Conservation (phyloP, 768 basidiomycete genomes). For the Xerocomellus intermedius region DNA sequence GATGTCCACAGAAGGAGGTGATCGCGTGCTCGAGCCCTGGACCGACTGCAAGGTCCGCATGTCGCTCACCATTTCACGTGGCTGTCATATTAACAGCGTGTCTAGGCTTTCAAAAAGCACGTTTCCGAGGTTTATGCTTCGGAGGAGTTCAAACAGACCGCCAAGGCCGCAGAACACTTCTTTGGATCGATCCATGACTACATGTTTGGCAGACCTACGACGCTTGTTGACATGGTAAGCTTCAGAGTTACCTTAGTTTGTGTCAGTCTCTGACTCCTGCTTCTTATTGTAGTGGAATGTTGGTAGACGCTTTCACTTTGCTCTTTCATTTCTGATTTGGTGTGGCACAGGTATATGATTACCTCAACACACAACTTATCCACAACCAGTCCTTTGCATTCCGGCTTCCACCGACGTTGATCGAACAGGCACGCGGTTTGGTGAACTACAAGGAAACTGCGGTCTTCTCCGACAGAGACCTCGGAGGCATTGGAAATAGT, state of each 20-base stretch:
- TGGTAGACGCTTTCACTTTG: slow-evolving; percentile 25
- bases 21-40: slow-evolving; percentile 81
- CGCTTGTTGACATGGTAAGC: slow-evolving; percentile 64
- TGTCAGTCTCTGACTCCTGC: slow-evolving; percentile 12
- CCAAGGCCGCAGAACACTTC: slow-evolving; percentile 59
- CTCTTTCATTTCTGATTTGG: slow-evolving; percentile 11
- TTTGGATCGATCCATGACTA: slow-evolving; percentile 64
- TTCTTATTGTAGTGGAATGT: slow-evolving; percentile 66
- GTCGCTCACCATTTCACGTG: slow-evolving; percentile 39
- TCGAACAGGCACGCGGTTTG: slow-evolving; percentile 69
- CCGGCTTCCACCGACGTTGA: slow-evolving; percentile 68
- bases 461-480: slow-evolving; percentile 63
- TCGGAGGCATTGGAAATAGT: slow-evolving; percentile 77
- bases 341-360: slow-evolving; percentile 63
- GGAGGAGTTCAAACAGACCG: slow-evolving; percentile 57
- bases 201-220: slow-evolving; percentile 62
- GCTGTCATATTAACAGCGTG: slow-evolving; percentile 4
- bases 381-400: slow-evolving; percentile 82
- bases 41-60: slow-evolving; percentile 52
- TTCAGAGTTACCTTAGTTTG: background rate
- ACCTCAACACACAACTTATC: slow-evolving; percentile 69
- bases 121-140: slow-evolving; percentile 61
- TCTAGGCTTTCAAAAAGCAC: slow-evolving; percentile 65
- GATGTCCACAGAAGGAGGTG: slow-evolving; percentile 42
- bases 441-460: slow-evolving; percentile 78